Percentiles rank a stretch among this genome's conserved stretches.
phyloP scores from a whole-genome alignment of 2,329 filamentous ascomycete genomes.

The Trichoderma arundinaceum region DNA sequence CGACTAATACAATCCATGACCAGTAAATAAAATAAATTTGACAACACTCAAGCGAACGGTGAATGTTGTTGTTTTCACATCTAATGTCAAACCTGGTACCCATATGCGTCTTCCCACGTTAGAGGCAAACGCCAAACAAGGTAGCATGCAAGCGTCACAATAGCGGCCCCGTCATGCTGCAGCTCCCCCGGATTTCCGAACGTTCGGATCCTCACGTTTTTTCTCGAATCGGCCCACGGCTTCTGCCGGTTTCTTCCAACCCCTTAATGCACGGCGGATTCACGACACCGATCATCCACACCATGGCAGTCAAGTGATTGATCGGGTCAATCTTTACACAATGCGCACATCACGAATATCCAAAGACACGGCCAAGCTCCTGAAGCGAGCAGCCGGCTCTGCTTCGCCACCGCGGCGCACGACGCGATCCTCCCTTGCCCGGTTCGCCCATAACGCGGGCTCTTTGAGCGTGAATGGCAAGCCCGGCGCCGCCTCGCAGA shows the following conservation, averaged over 20 bases:
- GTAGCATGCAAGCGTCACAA: background rate
- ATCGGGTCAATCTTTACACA: slow-evolving; percentile 2
- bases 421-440: slow-evolving; percentile 54
- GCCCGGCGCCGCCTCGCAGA: slow-evolving; percentile 11
- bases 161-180: slow-evolving; percentile 4
- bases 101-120: background rate
- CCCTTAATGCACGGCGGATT: background rate
- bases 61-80: background rate
- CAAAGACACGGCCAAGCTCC: slow-evolving; percentile 62
- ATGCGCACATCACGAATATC: slow-evolving; percentile 66
- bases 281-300: background rate
- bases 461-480: slow-evolving; percentile 34
- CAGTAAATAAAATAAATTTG: no score
- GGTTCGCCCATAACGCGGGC: slow-evolving; percentile 50
- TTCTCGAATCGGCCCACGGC: background rate
- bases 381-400: slow-evolving; percentile 46
- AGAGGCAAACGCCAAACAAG: background rate
- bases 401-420: slow-evolving; percentile 50
- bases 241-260: no score
- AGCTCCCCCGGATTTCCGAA: slow-evolving; percentile 11
- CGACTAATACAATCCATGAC: no score
- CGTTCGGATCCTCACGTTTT: background rate
- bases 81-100: background rate
- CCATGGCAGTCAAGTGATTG: slow-evolving; percentile 26
- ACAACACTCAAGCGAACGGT: background rate